Evolutionary conservation across 768 basidiomycete genomes (phyloP).

Genomic region (Pisolithus albus): DNA sequence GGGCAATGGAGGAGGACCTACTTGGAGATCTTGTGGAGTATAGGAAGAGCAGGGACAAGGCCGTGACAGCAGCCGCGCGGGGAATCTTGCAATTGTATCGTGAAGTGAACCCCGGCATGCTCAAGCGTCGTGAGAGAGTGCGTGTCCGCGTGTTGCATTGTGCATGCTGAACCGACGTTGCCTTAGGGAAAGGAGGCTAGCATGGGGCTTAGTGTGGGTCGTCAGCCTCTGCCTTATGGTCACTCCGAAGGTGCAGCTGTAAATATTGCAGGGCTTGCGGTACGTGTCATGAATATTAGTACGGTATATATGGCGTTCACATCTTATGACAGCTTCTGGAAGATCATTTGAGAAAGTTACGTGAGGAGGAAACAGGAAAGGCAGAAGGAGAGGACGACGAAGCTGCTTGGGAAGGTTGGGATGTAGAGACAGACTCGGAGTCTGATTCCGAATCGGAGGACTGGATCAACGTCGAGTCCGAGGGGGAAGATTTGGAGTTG

Average conservation of each 20-base stretch:
- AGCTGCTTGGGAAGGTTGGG: constrained; percentile 84
- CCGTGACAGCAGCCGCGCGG: constrained; percentile 82
- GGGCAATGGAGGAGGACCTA: constrained; percentile 95
- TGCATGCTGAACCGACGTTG: constrained; percentile 3
- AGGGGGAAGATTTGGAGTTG: constrained; percentile 61
- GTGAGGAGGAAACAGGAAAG: constrained; percentile 51
- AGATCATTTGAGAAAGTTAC: constrained; percentile 70
- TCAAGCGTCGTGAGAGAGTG: constrained; percentile 83
- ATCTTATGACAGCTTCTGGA: constrained; percentile 64
- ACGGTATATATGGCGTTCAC: not conserved
- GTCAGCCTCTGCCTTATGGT: constrained; percentile 74
- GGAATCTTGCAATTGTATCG: constrained; percentile 85
- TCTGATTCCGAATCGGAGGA: constrained; percentile 52
- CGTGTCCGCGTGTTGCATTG: constrained; percentile 17
- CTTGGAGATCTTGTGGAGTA: constrained; percentile 92
- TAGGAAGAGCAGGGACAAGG: constrained; percentile 90
- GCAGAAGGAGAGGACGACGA: constrained; percentile 60
- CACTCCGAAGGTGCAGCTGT: constrained; percentile 66
- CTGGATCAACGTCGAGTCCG: constrained; percentile 77
- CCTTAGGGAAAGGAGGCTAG: constrained; percentile 82
- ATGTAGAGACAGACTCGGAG: constrained; percentile 67
- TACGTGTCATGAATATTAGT: constrained; percentile 31
- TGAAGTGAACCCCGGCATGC: constrained; percentile 91
- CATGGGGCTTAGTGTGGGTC: constrained; percentile 61
- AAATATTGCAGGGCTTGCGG: constrained; percentile 86